Evolutionary conservation across 2,329 filamentous ascomycete species (phyloP).

Genomic region (Elsinoe perseae): DNA sequence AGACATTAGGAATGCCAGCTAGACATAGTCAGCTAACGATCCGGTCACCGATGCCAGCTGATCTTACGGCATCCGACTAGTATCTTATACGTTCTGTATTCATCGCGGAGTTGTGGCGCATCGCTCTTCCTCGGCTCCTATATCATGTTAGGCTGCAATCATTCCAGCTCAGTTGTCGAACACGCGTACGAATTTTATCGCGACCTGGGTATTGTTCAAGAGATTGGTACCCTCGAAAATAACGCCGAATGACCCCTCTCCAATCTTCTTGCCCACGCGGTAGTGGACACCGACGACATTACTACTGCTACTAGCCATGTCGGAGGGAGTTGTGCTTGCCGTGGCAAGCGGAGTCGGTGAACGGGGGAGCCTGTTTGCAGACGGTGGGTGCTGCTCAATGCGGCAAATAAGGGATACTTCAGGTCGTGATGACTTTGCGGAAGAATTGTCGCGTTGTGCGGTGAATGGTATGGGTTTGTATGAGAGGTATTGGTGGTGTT

Average conservation of each 20-base stretch:
- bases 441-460: constrained; percentile 1
- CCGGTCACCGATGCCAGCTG: neutral
- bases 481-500: constrained; percentile 8
- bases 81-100: constrained; percentile 99
- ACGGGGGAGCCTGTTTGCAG: constrained; percentile 3
- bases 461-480: neutral
- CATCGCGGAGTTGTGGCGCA: constrained; percentile 92
- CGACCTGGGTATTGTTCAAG: constrained; percentile 97
- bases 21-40: constrained; percentile 1
- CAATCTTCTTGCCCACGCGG: constrained; percentile 97
- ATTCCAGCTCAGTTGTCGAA: constrained; percentile 7
- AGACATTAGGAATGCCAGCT: constrained; percentile 99
- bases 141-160: constrained; percentile 9
- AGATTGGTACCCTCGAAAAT: constrained; percentile 98
- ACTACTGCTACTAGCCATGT: constrained; percentile 80
- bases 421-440: constrained; percentile 2
- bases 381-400: neutral
- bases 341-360: constrained; percentile 48
- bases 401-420: neutral
- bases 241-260: constrained; percentile 93
- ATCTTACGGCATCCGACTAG: constrained; percentile 95
- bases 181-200: constrained; percentile 90
- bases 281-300: constrained; percentile 99
- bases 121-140: constrained; percentile 98
- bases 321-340: constrained; percentile 20